phyloP scores from a whole-genome alignment of 371 early-diverging fungal genomes.

The Umbelopsis sp. region DNA sequence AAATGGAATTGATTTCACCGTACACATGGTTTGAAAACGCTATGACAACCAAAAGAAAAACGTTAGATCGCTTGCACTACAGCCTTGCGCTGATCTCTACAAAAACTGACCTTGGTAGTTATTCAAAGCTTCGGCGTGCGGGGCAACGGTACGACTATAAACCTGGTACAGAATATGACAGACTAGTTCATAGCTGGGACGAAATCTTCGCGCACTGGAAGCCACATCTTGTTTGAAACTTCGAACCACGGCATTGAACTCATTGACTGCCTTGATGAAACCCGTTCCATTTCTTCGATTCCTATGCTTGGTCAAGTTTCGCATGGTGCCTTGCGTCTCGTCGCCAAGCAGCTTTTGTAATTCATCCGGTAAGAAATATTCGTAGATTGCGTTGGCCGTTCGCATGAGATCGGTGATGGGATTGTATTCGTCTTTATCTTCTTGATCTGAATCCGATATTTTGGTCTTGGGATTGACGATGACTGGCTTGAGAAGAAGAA shows the following conservation, averaged over 20 bases:
- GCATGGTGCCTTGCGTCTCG: constrained; percentile 68
- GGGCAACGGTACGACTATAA: constrained; percentile 87
- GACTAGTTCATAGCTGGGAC: constrained; percentile 71
- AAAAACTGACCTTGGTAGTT: constrained; percentile 70
- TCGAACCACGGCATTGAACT: constrained; percentile 73
- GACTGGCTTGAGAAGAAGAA: constrained; percentile 44
- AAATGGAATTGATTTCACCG: constrained; percentile 89
- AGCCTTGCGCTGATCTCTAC: neutral
- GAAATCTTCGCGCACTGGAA: constrained; percentile 44
- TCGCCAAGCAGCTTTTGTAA: constrained; percentile 65
- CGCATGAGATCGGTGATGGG: constrained; percentile 79
- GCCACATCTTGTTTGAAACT: constrained; percentile 40
- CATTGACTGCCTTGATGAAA: constrained; percentile 69
- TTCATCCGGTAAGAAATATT: constrained; percentile 61
- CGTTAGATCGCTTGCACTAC: neutral
- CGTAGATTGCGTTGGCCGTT: constrained; percentile 69
- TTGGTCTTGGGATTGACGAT: constrained; percentile 29
- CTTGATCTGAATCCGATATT: constrained; percentile 39
- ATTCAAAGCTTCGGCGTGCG: constrained; percentile 78
- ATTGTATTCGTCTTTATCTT: constrained; percentile 77
- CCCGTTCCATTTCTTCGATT: constrained; percentile 73
- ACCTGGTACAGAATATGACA: constrained; percentile 87
- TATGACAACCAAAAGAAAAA: constrained; percentile 24
- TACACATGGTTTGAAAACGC: constrained; percentile 95
- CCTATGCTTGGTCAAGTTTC: constrained; percentile 79